A percentile compares a stretch with the other conserved stretches of the same genome.
Conservation (phyloP, 2,329 filamentous ascomycete species). For the Trichoderma simmonsii region DNA sequence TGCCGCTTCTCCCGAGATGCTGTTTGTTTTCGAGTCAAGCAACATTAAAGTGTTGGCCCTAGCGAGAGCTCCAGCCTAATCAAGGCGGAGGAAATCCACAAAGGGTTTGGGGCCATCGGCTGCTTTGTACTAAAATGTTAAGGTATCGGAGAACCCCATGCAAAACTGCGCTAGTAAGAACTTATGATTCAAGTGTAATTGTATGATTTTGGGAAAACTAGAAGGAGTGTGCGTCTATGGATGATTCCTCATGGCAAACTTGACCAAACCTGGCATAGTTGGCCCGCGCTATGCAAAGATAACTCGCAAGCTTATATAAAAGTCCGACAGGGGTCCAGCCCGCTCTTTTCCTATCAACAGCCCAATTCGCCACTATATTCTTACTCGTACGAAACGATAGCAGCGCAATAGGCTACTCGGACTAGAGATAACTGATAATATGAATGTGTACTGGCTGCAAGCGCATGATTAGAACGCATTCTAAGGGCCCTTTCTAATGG, state of each 20-base stretch:
- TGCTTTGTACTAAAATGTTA: not conserved
- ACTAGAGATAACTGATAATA: too few relatives aligned
- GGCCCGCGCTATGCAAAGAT: not conserved
- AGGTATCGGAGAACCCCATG: not conserved
- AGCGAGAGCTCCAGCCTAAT: not conserved
- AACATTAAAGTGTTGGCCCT: not conserved
- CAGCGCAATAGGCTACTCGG: too few relatives aligned
- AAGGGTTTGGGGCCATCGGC: not conserved
- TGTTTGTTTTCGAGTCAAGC: not conserved
- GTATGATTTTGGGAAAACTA: not conserved
- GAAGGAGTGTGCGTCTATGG: not conserved
- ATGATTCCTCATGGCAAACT: not conserved
- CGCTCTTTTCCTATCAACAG: too few relatives aligned
- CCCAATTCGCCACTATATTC: too few relatives aligned
- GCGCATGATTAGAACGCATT: too few relatives aligned
- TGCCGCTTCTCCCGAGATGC: not conserved
- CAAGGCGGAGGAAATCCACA: not conserved
- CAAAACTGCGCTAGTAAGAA: not conserved
- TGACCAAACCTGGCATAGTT: not conserved
- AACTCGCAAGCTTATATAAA: not conserved
- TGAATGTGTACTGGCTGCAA: too few relatives aligned
- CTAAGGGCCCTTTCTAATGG: too few relatives aligned
- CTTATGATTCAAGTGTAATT: not conserved
- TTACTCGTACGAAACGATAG: too few relatives aligned
- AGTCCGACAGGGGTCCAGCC: too few relatives aligned